A percentile compares a stretch with the other conserved stretches of the same genome.
Conservation (phyloP, 2,329 filamentous ascomycete genomes). For the Sclerotinia sclerotiorum region DNA sequence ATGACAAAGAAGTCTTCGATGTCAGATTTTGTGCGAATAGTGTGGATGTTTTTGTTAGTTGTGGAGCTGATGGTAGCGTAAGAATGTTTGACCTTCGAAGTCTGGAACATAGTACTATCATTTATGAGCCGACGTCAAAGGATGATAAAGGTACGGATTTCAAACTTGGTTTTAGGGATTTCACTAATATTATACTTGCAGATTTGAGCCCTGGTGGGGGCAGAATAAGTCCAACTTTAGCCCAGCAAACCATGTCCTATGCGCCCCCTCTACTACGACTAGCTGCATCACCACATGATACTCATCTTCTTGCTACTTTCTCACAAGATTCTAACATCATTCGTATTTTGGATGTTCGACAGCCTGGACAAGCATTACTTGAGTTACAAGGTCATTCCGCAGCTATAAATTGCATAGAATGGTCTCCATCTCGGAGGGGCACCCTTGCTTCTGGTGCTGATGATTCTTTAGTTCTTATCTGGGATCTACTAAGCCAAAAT, state of each 20-base stretch:
- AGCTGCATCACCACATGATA: slow-evolving; percentile 90
- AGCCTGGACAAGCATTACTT: slow-evolving; percentile 90
- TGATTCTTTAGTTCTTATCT: slow-evolving; percentile 86
- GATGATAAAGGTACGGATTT: slow-evolving; percentile 62
- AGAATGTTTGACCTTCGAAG: slow-evolving; percentile 98
- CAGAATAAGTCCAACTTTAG: slow-evolving; percentile 70
- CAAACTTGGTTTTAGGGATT: neutral
- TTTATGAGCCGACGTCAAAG: slow-evolving; percentile 95
- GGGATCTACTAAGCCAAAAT: slow-evolving; percentile 76
- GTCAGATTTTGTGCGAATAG: slow-evolving; percentile 97
- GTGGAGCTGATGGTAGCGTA: slow-evolving; percentile 94
- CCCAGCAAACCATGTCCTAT: slow-evolving; percentile 74
- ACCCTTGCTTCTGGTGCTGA: slow-evolving; percentile 89
- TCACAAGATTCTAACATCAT: slow-evolving; percentile 90
- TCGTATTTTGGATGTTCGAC: slow-evolving; percentile 91
- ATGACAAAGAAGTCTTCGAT: slow-evolving; percentile 98
- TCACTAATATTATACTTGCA: slow-evolving; percentile 28
- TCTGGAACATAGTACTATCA: slow-evolving; percentile 96
- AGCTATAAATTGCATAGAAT: slow-evolving; percentile 89
- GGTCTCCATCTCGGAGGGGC: slow-evolving; percentile 84
- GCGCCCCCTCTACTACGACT: slow-evolving; percentile 76
- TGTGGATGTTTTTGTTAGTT: slow-evolving; percentile 98
- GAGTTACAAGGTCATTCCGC: slow-evolving; percentile 88
- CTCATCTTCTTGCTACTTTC: slow-evolving; percentile 94
- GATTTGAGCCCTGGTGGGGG: slow-evolving; percentile 52